A percentile compares a stretch with the other conserved stretches of the same genome.
phyloP scores from a whole-genome alignment of 108 stramenopile genomes.

The Cyclostephanos invisitatus region DNA sequence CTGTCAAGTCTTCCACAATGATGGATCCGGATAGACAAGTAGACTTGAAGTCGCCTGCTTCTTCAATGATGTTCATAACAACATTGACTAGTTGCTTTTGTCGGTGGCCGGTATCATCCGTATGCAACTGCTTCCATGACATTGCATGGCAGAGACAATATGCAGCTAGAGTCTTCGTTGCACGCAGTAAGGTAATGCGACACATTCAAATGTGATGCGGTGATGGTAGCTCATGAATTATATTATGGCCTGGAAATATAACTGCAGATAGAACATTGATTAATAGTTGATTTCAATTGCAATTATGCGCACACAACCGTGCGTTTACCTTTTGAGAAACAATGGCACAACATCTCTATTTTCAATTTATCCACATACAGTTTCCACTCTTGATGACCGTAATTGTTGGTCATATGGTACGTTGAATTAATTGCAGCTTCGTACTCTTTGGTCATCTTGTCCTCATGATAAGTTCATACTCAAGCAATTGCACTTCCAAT shows the following conservation, averaged over 20 bases:
- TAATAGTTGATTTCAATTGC: too few relatives aligned
- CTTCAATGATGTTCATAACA: background rate
- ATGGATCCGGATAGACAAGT: background rate
- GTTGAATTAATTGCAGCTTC: too few relatives aligned
- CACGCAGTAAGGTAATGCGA: constrained; percentile 3
- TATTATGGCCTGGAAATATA: constrained; percentile 1
- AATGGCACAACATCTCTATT: constrained; percentile 13
- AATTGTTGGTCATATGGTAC: background rate
- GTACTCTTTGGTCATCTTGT: too few relatives aligned
- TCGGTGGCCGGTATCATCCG: constrained; percentile 18
- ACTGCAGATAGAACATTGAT: background rate
- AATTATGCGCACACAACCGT: too few relatives aligned
- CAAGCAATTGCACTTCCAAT: too few relatives aligned
- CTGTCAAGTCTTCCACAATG: constrained; percentile 6
- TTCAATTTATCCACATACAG: constrained; percentile 20
- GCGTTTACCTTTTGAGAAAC: background rate
- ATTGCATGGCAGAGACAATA: constrained; percentile 2
- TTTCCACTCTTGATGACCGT: constrained; percentile 6
- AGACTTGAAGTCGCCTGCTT: background rate
- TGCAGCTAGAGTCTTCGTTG: constrained; percentile 14
- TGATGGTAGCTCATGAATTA: constrained; percentile 4
- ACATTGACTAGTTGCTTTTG: constrained; percentile 11
- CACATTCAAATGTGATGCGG: constrained; percentile 7
- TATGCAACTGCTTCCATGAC: constrained; percentile 13
- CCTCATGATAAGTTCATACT: too few relatives aligned